These are phyloP conservation scores for Uncinocarpus reesii DNA, from an alignment of 2,329 filamentous ascomycete species.

Conservation along the genomic window DNA sequence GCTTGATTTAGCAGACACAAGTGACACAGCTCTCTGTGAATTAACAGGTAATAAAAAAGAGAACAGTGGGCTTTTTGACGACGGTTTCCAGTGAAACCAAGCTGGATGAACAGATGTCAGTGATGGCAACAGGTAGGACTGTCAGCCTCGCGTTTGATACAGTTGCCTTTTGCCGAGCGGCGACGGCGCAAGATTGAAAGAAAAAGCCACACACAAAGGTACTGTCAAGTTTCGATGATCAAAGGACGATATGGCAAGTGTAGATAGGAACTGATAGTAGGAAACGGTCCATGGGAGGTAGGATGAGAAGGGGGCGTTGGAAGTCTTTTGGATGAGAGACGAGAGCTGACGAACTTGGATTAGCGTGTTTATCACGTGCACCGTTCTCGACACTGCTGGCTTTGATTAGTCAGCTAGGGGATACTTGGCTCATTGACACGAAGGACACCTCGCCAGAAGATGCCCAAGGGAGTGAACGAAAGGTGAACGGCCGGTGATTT, in stretches of 20 bases:
- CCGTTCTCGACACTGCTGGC: too few species aligned
- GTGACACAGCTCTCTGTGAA: conserved; percentile 5
- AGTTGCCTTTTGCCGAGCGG: not conserved
- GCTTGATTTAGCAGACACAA: conserved; percentile 2
- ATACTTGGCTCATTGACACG: not conserved
- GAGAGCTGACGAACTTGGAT: not conserved
- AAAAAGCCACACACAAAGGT: not conserved
- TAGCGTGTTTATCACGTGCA: conserved; percentile 6
- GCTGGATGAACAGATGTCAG: conserved; percentile 3
- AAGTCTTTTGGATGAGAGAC: not conserved
- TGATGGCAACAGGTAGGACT: not conserved
- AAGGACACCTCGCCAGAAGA: conserved; percentile 10
- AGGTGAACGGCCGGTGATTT: not conserved
- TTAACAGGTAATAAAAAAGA: conserved; percentile 7
- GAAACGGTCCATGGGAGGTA: not conserved
- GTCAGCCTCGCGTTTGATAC: not conserved
- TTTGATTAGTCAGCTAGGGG: not conserved
- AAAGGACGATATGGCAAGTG: not conserved
- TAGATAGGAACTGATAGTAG: not conserved
- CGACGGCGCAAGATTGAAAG: not conserved
- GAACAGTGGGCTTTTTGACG: not conserved
- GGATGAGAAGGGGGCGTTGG: not conserved
- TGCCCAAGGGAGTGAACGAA: not conserved
- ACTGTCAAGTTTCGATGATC: not conserved
- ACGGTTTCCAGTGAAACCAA: conserved; percentile 1